phyloP scores from a whole-genome alignment of 345 rosid genomes.

The Salix udensis region DNA sequence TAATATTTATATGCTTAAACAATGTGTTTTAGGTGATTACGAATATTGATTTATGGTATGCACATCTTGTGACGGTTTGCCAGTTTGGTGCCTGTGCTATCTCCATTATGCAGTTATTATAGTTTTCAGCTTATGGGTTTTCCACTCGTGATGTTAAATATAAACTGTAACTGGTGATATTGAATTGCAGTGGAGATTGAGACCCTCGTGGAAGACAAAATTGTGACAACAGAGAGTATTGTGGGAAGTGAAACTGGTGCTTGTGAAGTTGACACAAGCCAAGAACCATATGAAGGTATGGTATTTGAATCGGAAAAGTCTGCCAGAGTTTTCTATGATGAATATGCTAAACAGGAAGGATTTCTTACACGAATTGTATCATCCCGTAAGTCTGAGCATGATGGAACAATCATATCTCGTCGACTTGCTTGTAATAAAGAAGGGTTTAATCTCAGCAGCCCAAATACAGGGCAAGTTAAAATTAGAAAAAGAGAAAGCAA shows the following conservation, averaged over 20 bases:
- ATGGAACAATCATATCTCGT: constrained; percentile 78
- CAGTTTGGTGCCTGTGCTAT: too few relatives aligned
- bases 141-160: too few relatives aligned
- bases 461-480: constrained; percentile 51
- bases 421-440: constrained; percentile 93
- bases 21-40: not conserved
- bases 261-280: too few relatives aligned
- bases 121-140: too few relatives aligned
- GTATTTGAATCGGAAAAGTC: constrained; percentile 84
- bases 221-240: constrained; percentile 33
- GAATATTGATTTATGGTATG: not conserved
- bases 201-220: constrained; percentile 34
- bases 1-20: not conserved
- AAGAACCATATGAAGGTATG: constrained; percentile 76
- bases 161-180: constrained; percentile 6
- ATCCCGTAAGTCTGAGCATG: constrained; percentile 86
- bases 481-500: constrained; percentile 70
- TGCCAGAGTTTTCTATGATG: constrained; percentile 78
- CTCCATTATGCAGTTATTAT: too few relatives aligned
- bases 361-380: constrained; percentile 94
- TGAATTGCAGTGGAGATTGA: constrained; percentile 43
- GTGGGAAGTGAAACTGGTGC: constrained; percentile 27
- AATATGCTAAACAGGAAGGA: constrained; percentile 69
- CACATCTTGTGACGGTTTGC: too few relatives aligned
- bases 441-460: constrained; percentile 72